Evolutionary conservation across 2,329 filamentous ascomycete species (phyloP), one percentile per base, ranked within the genome.

Genomic region (Venturia aucupariae): DNA sequence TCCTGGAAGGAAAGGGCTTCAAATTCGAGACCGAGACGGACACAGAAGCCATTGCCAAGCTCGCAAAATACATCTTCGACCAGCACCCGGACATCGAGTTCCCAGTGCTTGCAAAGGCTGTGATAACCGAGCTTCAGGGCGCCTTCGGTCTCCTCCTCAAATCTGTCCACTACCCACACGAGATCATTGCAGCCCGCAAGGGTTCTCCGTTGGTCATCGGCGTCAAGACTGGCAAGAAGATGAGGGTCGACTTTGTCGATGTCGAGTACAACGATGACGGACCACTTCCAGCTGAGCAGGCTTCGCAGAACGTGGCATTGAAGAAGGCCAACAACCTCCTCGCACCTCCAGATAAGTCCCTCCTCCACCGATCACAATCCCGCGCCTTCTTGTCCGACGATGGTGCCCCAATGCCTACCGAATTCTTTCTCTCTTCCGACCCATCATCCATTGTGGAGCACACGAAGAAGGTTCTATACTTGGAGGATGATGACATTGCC

Each of bases 191-290:
- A 64, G 94, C 94, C 75, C 91, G 94, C 72, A 99, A 99, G 86
- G 94, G 94, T 80, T 99, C 94, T 67, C 94, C 94, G 54, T 85
- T 99, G 67, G 94, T 99, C 68, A 91, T 99, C 72, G 94, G 94
- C 80, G 94, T 99, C 75, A 90, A 92, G 81, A 97, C 94, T 65
- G 85, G 92, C 79, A 95, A 90, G 83, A 96, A 96, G 82, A 97
- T 99, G 94, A 99, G 97, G 88, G 94, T 99, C 68, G 94, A 99
- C 81, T 99, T 99, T 74, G 94, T 99, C 75, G 94, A 99, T 76
- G 94, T 99, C 67, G 94, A 99, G 81, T 97, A 93, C 77, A 89
- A 89, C 62, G 92, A 96, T 73, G 91, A 96, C 72, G 87, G 88
- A 72, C 85, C 89, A 69, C 88, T 99, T 67, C 88, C 94, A 44